Base-by-base conservation (phyloP, 2,329 filamentous ascomycete species). In the Ilyonectria mors-panacis region DNA sequence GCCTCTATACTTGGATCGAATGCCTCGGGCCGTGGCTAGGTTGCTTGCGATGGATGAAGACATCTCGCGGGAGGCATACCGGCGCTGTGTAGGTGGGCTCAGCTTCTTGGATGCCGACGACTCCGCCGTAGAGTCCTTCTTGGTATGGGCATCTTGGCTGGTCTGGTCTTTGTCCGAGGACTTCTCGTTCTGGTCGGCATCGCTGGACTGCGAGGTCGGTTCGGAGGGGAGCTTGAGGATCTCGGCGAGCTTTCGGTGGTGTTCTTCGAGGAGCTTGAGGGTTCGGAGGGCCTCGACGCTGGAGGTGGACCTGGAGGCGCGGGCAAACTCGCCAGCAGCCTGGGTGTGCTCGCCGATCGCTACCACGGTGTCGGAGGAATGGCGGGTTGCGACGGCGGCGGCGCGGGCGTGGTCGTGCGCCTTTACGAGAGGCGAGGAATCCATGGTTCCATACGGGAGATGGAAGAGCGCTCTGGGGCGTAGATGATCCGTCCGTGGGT, bases 391-490 rank as follows among this genome's bases (percentile, higher is more conserved):
- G 26, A 93, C 91, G 48, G 95, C 95, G 76, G 93, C 95, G 76
- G 93, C 95, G 75, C 91, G 91, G 57, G 94, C 95, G 82, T 98
- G 94, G 73, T 95, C 92, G 81, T 97, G 94, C 69, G 95, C 95
- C 89, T 95, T 79, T 42, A 77, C 72, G 56, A 82, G 73, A 37
- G 81, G 79, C 9, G 81, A 81, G 4, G 77, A 75, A 37, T 83
- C 81, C 81, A 83, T 83, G 56, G 17, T 76, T 63, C 66, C 70
- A 68, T 75, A 53, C 17, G 47, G 44, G 37, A 26, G 47, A 58
- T 48, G 17, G 57, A 66, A 23, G 39, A 19, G 45, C 10, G 45
- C 45, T 56, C 39, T 39, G 47, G 37, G 44, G 54, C 35, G 51
- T 44, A 30, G 44, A 13, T 21, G 51, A 19, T 30, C 19, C 23